phyloP scores from a whole-genome alignment of 176 grass and related monocot species.

The Pontederia paniculata region DNA sequence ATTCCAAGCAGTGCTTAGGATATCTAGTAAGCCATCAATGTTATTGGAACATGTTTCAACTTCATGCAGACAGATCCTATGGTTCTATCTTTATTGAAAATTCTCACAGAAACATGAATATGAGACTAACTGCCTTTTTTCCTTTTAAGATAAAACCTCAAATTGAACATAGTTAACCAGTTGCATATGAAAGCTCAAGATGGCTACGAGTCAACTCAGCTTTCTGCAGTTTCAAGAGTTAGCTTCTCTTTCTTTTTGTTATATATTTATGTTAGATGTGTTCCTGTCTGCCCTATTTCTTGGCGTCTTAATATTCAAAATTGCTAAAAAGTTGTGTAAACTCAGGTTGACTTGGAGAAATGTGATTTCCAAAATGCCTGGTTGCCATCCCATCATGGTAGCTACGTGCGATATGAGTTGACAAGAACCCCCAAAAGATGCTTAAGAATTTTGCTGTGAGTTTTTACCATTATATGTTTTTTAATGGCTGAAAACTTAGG shows the following conservation, averaged over 20 bases:
- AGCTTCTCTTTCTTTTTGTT: conserved; percentile 13
- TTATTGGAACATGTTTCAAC: conserved; percentile 7
- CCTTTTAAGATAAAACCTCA: conserved; percentile 57
- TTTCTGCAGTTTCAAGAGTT: conserved; percentile 48
- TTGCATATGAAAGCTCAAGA: conserved; percentile 86
- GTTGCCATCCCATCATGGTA: conserved; percentile 72
- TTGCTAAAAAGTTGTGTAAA: conserved; percentile 3
- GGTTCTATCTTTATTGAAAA: conserved; percentile 79
- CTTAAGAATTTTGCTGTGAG: background rate
- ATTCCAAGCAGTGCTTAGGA: background rate
- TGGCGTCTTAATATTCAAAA: background rate
- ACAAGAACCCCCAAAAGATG: conserved; percentile 5
- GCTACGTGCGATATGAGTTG: conserved; percentile 58
- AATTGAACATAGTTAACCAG: conserved; percentile 37
- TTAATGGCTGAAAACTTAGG: too few species aligned
- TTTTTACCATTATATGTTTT: too few species aligned
- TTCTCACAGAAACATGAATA: conserved; percentile 69
- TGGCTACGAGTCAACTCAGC: conserved; percentile 82
- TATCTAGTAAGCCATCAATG: background rate
- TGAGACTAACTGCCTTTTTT: conserved; percentile 83
- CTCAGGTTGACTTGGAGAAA: conserved; percentile 52
- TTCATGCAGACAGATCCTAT: conserved; percentile 47
- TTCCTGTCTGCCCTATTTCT: background rate
- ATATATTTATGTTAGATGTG: background rate
- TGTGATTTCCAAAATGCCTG: conserved; percentile 50